Evolutionary conservation across 345 rosid genomes (phyloP), one percentile per base, ranked within the genome.

Genomic region (Populus pruinosa): DNA sequence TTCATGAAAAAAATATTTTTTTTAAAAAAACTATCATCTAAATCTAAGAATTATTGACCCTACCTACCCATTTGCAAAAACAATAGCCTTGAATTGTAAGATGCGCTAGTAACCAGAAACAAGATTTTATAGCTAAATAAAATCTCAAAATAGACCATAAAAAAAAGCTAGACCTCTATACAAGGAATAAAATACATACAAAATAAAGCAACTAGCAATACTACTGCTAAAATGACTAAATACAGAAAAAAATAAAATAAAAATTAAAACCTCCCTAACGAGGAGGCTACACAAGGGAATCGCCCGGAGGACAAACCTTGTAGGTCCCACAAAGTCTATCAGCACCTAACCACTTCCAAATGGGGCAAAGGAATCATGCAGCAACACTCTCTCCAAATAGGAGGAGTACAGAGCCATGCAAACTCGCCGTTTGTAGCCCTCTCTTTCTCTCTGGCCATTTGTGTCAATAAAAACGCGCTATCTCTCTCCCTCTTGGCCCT

Each of bases 381-480:
- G 84, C 72, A 12, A 47, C 43, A 39, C 69, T 61, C 64, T 8
- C 67, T 74, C 67, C 63, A 82, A 80, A 86, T 88, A 82, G 90
- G 87, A 82, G 89, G 87, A 44, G 50, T 72, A 78, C 87, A 79
- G 85, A 84, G 89, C 81, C 89, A 90, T 89, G 91, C 94, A 90
- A 88, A 77, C 85, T 87, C 85, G 83, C 91, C 87, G 80, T 85
- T 87, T 87, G 84, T 64, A 77, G 82, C 79, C 72, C 62, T 5
- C 36, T 4, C 36, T 4, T 5, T 78, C 80, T 77, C 74, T 62
- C 81, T 62, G 39, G 82, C 80, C 80, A 73, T 81, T 81, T 79
- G 74, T 79, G 74, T 56, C 53, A 31, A 67, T 56, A 20, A 39
- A 69, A 85, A 82, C 80, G 74, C 81, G 74, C 76, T 76, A 53